Evolutionary conservation across 257 asterid species (phyloP).

Genomic region (Solanum infundibuliforme): DNA sequence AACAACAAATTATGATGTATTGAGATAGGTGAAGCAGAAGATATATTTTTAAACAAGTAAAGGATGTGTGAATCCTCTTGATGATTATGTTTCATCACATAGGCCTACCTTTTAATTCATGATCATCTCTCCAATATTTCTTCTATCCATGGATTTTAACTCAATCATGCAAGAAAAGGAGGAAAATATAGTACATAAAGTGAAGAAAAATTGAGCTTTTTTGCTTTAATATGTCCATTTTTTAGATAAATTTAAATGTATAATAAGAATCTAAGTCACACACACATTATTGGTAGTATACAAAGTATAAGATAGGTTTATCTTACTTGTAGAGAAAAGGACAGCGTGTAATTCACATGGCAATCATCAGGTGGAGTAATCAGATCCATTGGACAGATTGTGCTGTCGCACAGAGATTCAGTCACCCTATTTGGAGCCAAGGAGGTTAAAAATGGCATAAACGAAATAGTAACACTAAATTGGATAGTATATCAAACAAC

Average conservation of each 20-base stretch:
- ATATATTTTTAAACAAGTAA: background rate
- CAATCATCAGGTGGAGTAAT: constrained; percentile 96
- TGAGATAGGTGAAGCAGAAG: background rate
- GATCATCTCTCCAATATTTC: background rate
- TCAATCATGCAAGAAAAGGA: background rate
- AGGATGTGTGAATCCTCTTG: background rate
- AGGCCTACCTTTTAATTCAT: background rate
- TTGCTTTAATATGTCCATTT: background rate
- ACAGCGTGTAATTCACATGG: constrained; percentile 84
- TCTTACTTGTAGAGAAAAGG: constrained; percentile 91
- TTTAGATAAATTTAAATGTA: background rate
- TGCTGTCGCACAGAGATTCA: constrained; percentile 70
- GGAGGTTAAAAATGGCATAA: constrained; percentile 8
- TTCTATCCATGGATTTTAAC: background rate
- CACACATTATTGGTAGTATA: background rate
- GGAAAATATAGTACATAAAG: background rate
- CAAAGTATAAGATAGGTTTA: constrained; percentile 2
- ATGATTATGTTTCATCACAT: background rate
- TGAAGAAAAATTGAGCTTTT: background rate
- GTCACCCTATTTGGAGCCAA: constrained; percentile 51
- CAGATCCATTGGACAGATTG: constrained; percentile 79
- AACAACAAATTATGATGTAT: background rate
- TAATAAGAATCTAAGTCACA: background rate
- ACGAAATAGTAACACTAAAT: background rate
- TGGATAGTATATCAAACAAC: background rate